These are phyloP conservation scores for Purshia tridentata DNA, from an alignment of 306 rosid genomes.

Conservation along the genomic window DNA sequence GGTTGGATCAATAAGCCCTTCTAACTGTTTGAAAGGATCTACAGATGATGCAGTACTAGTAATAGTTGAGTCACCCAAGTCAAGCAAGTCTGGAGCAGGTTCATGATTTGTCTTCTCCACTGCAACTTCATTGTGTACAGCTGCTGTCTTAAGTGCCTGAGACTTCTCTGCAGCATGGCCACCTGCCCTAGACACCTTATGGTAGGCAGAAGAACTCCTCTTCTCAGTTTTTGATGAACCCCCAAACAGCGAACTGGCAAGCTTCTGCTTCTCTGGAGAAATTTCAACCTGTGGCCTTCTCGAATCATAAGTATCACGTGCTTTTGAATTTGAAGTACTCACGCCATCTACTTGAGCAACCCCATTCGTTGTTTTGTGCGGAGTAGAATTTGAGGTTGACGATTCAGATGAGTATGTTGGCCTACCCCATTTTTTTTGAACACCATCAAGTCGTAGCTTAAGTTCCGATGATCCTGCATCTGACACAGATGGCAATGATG, in stretches of 20 bases:
- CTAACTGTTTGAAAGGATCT: constrained; percentile 76
- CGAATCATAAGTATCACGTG: constrained; percentile 49
- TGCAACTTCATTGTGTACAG: constrained; percentile 28
- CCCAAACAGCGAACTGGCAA: constrained; percentile 89
- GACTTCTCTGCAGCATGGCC: constrained; percentile 39
- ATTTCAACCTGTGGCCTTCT: constrained; percentile 59
- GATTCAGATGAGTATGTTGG: constrained; percentile 49
- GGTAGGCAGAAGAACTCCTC: constrained; percentile 47
- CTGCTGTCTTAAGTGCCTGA: constrained; percentile 46
- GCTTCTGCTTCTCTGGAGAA: constrained; percentile 75
- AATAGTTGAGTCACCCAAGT: constrained; percentile 58
- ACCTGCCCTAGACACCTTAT: constrained; percentile 47
- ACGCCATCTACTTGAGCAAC: constrained; percentile 46
- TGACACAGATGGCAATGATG: constrained; percentile 45
- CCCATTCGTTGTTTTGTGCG: constrained; percentile 61
- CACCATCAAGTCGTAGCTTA: constrained; percentile 82
- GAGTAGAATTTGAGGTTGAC: constrained; percentile 40
- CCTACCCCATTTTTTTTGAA: constrained; percentile 85
- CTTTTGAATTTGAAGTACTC: constrained; percentile 41
- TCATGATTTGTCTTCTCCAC: constrained; percentile 42
- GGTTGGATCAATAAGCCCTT: constrained; percentile 69
- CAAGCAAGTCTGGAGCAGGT: constrained; percentile 79
- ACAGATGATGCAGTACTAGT: constrained; percentile 40
- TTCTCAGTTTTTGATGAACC: constrained; percentile 61
- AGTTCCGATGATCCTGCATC: constrained; percentile 60